phyloP scores from a whole-genome alignment of 352 stramenopile genomes.

The Aphanomyces invadans region DNA sequence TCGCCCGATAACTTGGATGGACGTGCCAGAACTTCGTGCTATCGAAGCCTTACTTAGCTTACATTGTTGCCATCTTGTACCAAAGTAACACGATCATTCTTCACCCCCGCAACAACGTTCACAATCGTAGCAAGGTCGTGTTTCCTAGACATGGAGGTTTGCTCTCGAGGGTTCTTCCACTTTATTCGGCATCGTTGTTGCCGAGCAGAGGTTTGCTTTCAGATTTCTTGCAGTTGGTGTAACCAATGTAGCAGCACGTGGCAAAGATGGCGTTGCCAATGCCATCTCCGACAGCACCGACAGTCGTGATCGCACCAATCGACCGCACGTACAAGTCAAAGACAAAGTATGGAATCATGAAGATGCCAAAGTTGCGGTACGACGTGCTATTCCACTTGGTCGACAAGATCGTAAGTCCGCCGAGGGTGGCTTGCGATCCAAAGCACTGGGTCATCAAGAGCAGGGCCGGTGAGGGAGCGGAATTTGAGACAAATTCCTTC shows the following conservation, averaged over 20 bases:
- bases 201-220: neutral
- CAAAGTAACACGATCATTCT: no score
- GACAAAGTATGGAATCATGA: slow-evolving; percentile 8
- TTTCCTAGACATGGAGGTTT: no score
- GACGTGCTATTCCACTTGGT: neutral
- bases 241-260: slow-evolving; percentile 6
- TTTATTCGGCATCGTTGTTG: neutral
- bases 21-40: no score
- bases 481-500: neutral
- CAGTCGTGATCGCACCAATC: neutral
- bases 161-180: no score
- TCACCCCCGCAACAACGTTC: no score
- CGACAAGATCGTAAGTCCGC: neutral
- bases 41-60: no score
- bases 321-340: slow-evolving; percentile 2
- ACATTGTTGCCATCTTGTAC: no score
- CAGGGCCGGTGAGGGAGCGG: neutral
- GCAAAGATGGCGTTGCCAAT: slow-evolving; percentile 4
- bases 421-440: neutral
- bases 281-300: slow-evolving; percentile 1
- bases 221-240: neutral
- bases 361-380: slow-evolving; percentile 5
- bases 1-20: no score
- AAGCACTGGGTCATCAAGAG: slow-evolving; percentile 1
- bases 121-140: no score